Percentiles rank a stretch among this genome's conserved stretches.
Evolutionary conservation across 805 yeast genomes (phyloP).

Genomic region (Cyberlindnera euphorbiae): DNA sequence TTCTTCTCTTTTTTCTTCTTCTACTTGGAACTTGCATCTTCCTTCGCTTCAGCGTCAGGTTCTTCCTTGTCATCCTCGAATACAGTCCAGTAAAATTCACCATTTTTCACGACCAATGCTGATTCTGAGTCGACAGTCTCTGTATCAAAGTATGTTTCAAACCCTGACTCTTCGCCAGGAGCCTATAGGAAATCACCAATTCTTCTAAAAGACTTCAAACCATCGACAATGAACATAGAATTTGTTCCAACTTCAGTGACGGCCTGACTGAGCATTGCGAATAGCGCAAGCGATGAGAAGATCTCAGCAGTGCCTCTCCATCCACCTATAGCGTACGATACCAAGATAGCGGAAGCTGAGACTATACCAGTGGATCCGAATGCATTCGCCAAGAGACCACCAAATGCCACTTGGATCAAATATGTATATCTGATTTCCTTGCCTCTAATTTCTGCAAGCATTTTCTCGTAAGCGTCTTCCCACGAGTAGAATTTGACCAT

Average conservation of each 20-base stretch:
- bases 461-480: conserved; percentile 63
- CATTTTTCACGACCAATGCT: conserved; percentile 48
- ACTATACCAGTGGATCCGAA: conserved; percentile 41
- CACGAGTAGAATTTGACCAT: conserved; percentile 76
- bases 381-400: conserved; percentile 37
- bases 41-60: neutral
- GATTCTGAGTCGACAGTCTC: conserved; percentile 15
- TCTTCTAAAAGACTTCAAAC: conserved; percentile 52
- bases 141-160: conserved; percentile 30
- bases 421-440: conserved; percentile 51
- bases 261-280: conserved; percentile 52
- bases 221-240: conserved; percentile 56
- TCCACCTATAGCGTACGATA: conserved; percentile 31
- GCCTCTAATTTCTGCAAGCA: conserved; percentile 44
- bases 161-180: conserved; percentile 36
- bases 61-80: conserved; percentile 18
- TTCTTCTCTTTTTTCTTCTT: neutral
- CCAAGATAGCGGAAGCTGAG: conserved; percentile 37
- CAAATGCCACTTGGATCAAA: conserved; percentile 40
- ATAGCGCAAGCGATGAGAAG: conserved; percentile 62
- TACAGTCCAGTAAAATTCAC: conserved; percentile 61
- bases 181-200: conserved; percentile 50
- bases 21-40: neutral
- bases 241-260: conserved; percentile 62
- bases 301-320: conserved; percentile 48